Percentiles rank a stretch among this genome's conserved stretches.
Evolutionary conservation across 345 rosid species (phyloP).

Genomic region (Linum lewisii): DNA sequence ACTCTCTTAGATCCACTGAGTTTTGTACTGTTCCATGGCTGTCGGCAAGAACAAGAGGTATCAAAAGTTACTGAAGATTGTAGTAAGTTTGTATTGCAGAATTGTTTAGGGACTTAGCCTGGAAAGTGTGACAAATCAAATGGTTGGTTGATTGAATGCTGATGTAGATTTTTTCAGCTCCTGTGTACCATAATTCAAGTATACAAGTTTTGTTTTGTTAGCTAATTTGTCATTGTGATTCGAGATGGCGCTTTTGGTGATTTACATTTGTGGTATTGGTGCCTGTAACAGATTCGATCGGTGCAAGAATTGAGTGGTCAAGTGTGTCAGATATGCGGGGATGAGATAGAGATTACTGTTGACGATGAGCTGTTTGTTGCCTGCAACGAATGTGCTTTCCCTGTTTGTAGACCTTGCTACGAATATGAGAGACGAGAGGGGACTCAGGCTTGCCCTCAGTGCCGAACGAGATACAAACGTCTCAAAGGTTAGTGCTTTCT

Average conservation of each 20-base stretch:
- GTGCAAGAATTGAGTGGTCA: slow-evolving; percentile 3
- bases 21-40: not conserved
- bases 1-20: not conserved
- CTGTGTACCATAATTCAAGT: too few species aligned
- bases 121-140: too few species aligned
- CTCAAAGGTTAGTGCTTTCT: not conserved
- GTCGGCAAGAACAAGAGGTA: too few species aligned
- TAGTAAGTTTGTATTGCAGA: not conserved
- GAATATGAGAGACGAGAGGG: slow-evolving; percentile 6
- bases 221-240: too few species aligned
- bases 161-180: too few species aligned
- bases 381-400: slow-evolving; percentile 7
- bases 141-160: too few species aligned
- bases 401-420: slow-evolving; percentile 6
- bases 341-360: slow-evolving; percentile 5
- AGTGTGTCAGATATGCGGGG: slow-evolving; percentile 1
- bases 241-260: not conserved
- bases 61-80: too few species aligned
- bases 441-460: slow-evolving; percentile 6
- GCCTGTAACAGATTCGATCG: not conserved
- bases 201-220: too few species aligned
- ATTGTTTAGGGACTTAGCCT: too few species aligned
- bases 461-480: slow-evolving; percentile 5
- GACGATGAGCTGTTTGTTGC: slow-evolving; percentile 3
- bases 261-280: not conserved